Evolutionary conservation across 179 eudicot genomes (phyloP), one percentile per base, ranked within the genome.

Genomic region (Beta macrorhiza): DNA sequence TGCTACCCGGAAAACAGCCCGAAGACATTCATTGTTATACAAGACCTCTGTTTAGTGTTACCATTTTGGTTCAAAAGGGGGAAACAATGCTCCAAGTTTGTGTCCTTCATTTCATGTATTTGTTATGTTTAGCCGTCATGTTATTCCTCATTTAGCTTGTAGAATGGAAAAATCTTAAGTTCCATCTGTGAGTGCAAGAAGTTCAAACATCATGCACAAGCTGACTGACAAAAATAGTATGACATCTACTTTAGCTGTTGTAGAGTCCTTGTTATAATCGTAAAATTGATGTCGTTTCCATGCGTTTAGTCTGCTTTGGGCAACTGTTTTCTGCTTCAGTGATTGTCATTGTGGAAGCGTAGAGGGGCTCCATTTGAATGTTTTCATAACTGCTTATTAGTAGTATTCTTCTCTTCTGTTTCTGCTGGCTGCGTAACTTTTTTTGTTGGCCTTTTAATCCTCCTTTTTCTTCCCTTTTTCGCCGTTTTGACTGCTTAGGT

Each of bases 401-500:
- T 45, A 7, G 11, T 42, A 49, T 13, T 51, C 57, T 55, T 42
- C 19, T 1, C 3, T 16, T 57, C 13, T 74, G 65, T 57, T 37
- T 53, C 63, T 55, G 42, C 56, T 47, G 13, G 9, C 16, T 6
- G 3, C 29, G 9, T 7, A 22, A 20, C 4, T 22, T 32, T 44
- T 44, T 68, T 68, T 20, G 12, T 14, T 16, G 42, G 0, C 20
- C 5, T 44, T 25, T 53, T 22, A 12, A 16, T 5, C 22, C 7
- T 7, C 2, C 17, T 74, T 52, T 13, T 19, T 5, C 11, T 56
- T 15, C 11, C 19, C 47, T n/a, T 45, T n/a, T 71, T 47, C 2
- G 74, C 72, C 11, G 52, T 32, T 61, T 49, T 44, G n/a, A n/a
- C 45, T 72, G 57, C 53, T 63, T 85, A 96, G 98, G 88, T 84